Evolutionary conservation across 495 filamentous ascomycete species (phyloP).

Genomic region (Penicillium soppii): DNA sequence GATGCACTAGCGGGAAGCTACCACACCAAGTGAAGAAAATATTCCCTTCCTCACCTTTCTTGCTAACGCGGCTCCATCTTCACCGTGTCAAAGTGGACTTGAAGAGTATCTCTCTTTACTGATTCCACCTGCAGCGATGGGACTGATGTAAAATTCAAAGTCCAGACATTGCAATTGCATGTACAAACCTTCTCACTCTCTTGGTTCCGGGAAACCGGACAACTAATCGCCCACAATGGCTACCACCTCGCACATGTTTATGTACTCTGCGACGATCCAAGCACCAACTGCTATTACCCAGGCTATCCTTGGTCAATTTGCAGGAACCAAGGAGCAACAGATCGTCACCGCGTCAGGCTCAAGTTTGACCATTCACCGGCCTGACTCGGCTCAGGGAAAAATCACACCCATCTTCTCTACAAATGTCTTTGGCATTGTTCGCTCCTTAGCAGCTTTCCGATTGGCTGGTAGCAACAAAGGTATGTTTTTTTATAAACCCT

Average conservation of each 20-base stretch:
- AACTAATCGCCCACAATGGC: constrained; percentile 69
- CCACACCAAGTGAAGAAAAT: constrained; percentile 3
- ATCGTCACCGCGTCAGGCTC: constrained; percentile 93
- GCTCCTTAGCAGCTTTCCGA: constrained; percentile 81
- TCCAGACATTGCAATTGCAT: constrained; percentile 36
- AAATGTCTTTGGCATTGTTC: constrained; percentile 94
- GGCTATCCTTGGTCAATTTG: constrained; percentile 90
- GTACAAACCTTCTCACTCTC: constrained; percentile 13
- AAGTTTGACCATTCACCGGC: constrained; percentile 80
- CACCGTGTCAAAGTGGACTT: constrained; percentile 5
- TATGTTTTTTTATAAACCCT: constrained; percentile 55
- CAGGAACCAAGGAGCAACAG: constrained; percentile 92
- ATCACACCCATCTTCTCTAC: constrained; percentile 82
- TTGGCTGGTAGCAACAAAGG: constrained; percentile 94
- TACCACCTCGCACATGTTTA: constrained; percentile 94
- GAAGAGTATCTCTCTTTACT: constrained; percentile 13
- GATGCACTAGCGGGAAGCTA: constrained; percentile 5
- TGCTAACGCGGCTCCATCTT: constrained; percentile 1
- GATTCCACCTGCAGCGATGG: constrained; percentile 39
- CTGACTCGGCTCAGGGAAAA: constrained; percentile 81
- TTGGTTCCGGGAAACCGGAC: constrained; percentile 19
- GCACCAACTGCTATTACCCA: constrained; percentile 84
- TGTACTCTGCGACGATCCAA: constrained; percentile 94
- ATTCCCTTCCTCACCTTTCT: constrained; percentile 15
- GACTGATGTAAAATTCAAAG: constrained; percentile 34